Conservation (phyloP, 2,329 filamentous ascomycete species). For the Nemania bipapillata region DNA sequence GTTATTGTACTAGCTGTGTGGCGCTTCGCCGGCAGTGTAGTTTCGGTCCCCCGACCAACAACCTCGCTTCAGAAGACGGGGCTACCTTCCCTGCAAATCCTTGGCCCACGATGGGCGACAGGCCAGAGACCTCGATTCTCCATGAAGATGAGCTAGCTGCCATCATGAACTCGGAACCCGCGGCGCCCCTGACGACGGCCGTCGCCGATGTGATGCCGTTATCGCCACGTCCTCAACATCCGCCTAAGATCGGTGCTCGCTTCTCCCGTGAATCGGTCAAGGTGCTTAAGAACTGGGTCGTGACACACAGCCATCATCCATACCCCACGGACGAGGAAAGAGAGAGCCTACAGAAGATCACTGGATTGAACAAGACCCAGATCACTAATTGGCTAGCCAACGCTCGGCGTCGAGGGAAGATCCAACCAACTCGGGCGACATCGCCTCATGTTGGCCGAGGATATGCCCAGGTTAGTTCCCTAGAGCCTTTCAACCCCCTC, state of each 20-base stretch:
- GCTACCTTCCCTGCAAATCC: constrained; percentile 59
- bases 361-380: constrained; percentile 82
- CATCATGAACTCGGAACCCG: constrained; percentile 40
- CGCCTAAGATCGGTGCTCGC: constrained; percentile 74
- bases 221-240: constrained; percentile 44
- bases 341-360: constrained; percentile 78
- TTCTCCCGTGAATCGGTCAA: constrained; percentile 85
- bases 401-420: constrained; percentile 83
- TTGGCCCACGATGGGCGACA: constrained; percentile 59
- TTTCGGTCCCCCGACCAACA: constrained; percentile 57
- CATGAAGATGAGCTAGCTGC: constrained; percentile 52
- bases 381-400: constrained; percentile 95
- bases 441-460: constrained; percentile 74
- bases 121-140: constrained; percentile 55
- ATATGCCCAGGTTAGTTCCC: constrained; percentile 65
- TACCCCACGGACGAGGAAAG: constrained; percentile 92
- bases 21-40: constrained; percentile 69
- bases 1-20: constrained; percentile 71
- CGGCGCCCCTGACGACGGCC: constrained; percentile 30
- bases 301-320: constrained; percentile 80
- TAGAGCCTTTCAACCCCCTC: too few species aligned
- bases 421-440: constrained; percentile 71
- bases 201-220: constrained; percentile 46
- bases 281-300: constrained; percentile 85
- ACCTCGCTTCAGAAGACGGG: constrained; percentile 50